Conservation (phyloP, 179 eudicot genomes). For the Monotropa hypopitys region DNA sequence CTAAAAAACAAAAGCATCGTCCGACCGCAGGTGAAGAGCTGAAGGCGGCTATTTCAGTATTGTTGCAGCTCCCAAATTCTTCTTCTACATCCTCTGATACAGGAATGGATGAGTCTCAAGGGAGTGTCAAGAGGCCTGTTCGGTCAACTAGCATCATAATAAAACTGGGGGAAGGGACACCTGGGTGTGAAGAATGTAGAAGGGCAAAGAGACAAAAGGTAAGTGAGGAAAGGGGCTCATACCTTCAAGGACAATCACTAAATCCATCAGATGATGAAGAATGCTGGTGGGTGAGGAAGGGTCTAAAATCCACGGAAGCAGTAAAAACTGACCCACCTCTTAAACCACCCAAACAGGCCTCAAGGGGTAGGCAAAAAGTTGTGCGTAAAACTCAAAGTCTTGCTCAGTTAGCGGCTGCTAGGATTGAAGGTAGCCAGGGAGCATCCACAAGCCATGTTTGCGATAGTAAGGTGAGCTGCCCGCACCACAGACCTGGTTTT, state of each 20-base stretch:
- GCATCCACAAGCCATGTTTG: constrained; percentile 97
- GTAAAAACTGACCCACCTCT: constrained; percentile 60
- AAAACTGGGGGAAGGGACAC: constrained; percentile 48
- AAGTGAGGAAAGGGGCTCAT: constrained; percentile 45
- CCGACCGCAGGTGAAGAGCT: constrained; percentile 28
- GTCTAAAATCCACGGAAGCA: constrained; percentile 42
- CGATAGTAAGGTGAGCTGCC: constrained; percentile 69
- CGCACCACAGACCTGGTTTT: constrained; percentile 56
- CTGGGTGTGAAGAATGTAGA: constrained; percentile 94
- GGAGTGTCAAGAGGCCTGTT: constrained; percentile 40
- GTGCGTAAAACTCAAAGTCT: constrained; percentile 94
- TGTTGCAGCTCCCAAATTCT: constrained; percentile 55
- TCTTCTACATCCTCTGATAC: constrained; percentile 22
- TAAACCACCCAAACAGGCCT: constrained; percentile 64
- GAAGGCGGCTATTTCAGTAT: constrained; percentile 46
- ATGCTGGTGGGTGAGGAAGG: constrained; percentile 82
- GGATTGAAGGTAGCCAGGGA: constrained; percentile 96
- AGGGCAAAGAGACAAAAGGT: constrained; percentile 67
- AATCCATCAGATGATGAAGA: constrained; percentile 65
- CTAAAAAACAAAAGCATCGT: constrained; percentile 25
- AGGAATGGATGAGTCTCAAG: constrained; percentile 44
- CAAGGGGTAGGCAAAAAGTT: constrained; percentile 76
- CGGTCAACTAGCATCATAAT: constrained; percentile 22
- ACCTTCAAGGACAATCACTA: constrained; percentile 30
- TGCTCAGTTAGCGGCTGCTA: constrained; percentile 76